Base-by-base conservation (phyloP, 495 filamentous ascomycete genomes). In the Penicillium subrubescens region DNA sequence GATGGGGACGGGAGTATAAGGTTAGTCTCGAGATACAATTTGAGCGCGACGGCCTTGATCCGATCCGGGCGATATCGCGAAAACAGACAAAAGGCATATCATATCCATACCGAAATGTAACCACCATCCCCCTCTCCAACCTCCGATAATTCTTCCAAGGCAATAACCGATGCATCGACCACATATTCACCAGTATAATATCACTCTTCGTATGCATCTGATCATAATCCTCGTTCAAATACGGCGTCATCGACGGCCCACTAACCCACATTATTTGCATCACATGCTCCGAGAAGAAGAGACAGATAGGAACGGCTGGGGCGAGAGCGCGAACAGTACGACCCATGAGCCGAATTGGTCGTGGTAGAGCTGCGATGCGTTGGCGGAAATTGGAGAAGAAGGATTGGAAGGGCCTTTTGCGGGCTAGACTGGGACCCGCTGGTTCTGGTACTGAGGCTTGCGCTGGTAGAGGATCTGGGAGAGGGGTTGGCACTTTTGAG, bases 181-280 rank as follows among this genome's bases (percentile, higher is more conserved):
- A 80, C 81, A 81, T 79, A 55, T 76, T 80, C 10, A 85, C 78
- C 21, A 83, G 69, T 7, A 87, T 79, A 21, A 81, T 66, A 52
- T 89, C 85, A 46, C 74, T 69, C n/a, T 82, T 71, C 27, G 81
- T 80, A 25, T 85, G 79, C 52, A 80, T 84, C 65, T 83, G 74
- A 44, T 88, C 81, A 71, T 77, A 88, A 53, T 88, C 82, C 44
- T 87, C 79, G 64, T 93, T 93, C 12, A 94, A 70, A 73, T 86
- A 90, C 0, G 91, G 91, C 59, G 89, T 91, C 91, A 94, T 94
- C 17, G 87, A 90, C 23, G 86, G 79, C 3, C 91, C 91, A 31
- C 76, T 79, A 65, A 93, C 87, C 77, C 81, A 81, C 67, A 87
- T 86, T 31, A 89, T 65, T 63, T 88, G 81, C 54, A 83, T 80